Conservation (phyloP, 148 eudicot genomes). For the Euryodendron excelsum region DNA sequence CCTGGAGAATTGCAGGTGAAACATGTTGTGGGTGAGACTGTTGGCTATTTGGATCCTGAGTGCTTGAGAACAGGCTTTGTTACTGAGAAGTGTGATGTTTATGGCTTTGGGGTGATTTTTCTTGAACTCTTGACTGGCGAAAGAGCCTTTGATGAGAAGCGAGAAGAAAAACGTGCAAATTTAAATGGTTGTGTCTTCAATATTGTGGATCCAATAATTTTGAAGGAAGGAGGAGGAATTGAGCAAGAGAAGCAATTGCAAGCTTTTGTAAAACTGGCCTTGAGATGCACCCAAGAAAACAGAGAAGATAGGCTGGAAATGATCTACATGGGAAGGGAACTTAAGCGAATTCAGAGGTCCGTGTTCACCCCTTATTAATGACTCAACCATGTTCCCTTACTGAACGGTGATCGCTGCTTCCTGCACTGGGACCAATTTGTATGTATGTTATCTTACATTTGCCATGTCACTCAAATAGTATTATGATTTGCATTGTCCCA, state of each 20-base stretch:
- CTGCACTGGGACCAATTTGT: too few species aligned
- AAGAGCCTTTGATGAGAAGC: background rate
- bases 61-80: background rate
- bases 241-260: conserved; percentile 1
- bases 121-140: conserved; percentile 6
- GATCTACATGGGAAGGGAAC: conserved; percentile 1
- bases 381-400: too few species aligned
- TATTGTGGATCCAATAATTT: background rate
- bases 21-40: background rate
- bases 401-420: too few species aligned
- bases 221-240: background rate
- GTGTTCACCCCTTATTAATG: background rate
- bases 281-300: background rate
- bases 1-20: conserved; percentile 15
- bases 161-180: too few species aligned
- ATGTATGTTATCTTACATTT: too few species aligned
- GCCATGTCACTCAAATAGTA: too few species aligned
- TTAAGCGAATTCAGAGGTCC: background rate
- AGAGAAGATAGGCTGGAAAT: conserved; percentile 5
- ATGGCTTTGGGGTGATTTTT: conserved; percentile 14
- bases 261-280: conserved; percentile 7
- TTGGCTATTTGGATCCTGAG: background rate
- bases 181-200: too few species aligned
- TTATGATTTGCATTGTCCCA: too few species aligned
- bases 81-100: conserved; percentile 22